These are phyloP conservation scores for Dysphania ambrosioides DNA, from an alignment of 148 eudicot species.

Conservation along the genomic window DNA sequence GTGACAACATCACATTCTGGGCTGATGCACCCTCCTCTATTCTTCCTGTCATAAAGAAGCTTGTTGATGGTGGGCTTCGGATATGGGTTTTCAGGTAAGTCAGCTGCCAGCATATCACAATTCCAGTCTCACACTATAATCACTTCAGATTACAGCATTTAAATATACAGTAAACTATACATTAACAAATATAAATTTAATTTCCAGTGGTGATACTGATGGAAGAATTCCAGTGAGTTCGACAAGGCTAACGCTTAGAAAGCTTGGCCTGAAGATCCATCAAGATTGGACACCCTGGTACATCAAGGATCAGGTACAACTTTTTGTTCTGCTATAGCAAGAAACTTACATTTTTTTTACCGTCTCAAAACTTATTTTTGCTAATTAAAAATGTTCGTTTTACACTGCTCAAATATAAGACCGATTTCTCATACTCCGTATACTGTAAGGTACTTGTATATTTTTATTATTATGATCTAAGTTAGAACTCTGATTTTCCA, in stretches of 20 bases:
- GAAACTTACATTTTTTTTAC: neutral
- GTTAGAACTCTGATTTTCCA: neutral
- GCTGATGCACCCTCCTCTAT: constrained; percentile 31
- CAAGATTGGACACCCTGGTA: constrained; percentile 41
- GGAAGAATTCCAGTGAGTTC: constrained; percentile 40
- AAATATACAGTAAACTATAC: too few relatives aligned
- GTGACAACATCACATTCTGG: constrained; percentile 31
- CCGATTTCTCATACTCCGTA: too few relatives aligned
- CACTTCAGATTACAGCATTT: neutral
- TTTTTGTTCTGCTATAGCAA: neutral
- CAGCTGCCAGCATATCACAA: neutral
- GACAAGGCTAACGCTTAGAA: constrained; percentile 29
- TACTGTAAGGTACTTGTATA: too few relatives aligned
- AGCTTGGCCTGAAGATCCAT: constrained; percentile 30
- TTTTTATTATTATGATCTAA: constrained; percentile 2
- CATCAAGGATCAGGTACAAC: constrained; percentile 26
- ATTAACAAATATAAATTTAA: neutral
- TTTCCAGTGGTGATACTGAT: constrained; percentile 40
- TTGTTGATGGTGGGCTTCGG: constrained; percentile 29
- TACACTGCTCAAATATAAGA: too few relatives aligned
- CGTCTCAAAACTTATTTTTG: too few relatives aligned
- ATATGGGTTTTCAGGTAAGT: constrained; percentile 36
- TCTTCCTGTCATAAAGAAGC: constrained; percentile 32
- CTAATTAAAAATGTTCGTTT: too few relatives aligned
- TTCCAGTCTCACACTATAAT: neutral